phyloP scores from a whole-genome alignment of 2,329 filamentous ascomycete species.

The Metarhizium robertsii region DNA sequence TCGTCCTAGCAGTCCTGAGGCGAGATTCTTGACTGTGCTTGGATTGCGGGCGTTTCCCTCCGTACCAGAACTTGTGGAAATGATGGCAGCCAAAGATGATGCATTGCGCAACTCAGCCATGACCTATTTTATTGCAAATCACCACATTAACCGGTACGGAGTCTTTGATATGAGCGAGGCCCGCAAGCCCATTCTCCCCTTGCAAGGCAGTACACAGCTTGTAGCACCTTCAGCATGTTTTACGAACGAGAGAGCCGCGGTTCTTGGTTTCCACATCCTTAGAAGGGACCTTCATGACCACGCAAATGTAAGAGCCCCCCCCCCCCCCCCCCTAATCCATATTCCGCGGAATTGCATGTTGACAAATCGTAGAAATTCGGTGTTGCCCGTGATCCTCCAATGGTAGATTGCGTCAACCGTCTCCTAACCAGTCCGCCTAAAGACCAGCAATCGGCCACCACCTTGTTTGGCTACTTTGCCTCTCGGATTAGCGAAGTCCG shows the following conservation, averaged over 20 bases:
- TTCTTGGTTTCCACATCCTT: slow-evolving; percentile 76
- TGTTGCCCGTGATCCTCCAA: slow-evolving; percentile 71
- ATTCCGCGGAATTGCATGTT: not conserved
- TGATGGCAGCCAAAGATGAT: slow-evolving; percentile 59
- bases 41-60: slow-evolving; percentile 66
- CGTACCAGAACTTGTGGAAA: slow-evolving; percentile 63
- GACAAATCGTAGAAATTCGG: slow-evolving; percentile 57
- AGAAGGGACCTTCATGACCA: slow-evolving; percentile 68
- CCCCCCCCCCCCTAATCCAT: no score
- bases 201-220: slow-evolving; percentile 59
- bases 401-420: slow-evolving; percentile 65
- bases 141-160: slow-evolving; percentile 68
- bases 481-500: slow-evolving; percentile 66
- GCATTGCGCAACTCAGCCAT: slow-evolving; percentile 59
- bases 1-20: slow-evolving; percentile 58
- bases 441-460: slow-evolving; percentile 54
- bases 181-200: slow-evolving; percentile 57
- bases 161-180: slow-evolving; percentile 49
- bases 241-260: slow-evolving; percentile 64
- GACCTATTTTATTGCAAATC: slow-evolving; percentile 73
- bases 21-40: slow-evolving; percentile 60
- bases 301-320: slow-evolving; percentile 39
- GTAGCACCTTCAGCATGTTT: slow-evolving; percentile 72
- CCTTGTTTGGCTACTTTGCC: slow-evolving; percentile 76
- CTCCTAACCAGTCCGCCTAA: slow-evolving; percentile 65